Evolutionary conservation across 257 asterid genomes (phyloP), one percentile per base, ranked within the genome.

Genomic region (Fraxinus quadrangulata): DNA sequence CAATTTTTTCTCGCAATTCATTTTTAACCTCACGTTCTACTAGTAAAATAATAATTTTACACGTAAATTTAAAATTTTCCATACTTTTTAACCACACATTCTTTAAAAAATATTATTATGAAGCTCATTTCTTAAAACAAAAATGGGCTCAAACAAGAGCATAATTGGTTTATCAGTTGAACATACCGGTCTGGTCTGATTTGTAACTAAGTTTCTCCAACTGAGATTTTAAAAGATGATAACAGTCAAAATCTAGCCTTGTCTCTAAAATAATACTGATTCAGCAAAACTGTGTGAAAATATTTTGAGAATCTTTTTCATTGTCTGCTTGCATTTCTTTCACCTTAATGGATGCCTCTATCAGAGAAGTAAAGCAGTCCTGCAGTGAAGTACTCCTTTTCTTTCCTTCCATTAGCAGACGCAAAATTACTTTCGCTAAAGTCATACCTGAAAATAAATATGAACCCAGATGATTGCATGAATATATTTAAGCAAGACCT

Each of bases 301-400:
- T 14, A 17, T 11, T 3, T 47, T 45, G 54, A 13, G 54, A 45
- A 45, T 79, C 86, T 56, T 73, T 84, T 56, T 79, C 86, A 77
- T 83, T 81, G 34, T 77, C 84, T 74, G 51, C 76, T 51, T 77
- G 79, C 70, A 78, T 19, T 78, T 80, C 85, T 77, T 77, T 67
- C 66, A 71, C 75, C 79, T 78, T 80, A 26, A 77, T 59, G 34
- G 81, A 75, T 56, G 82, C 83, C 73, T 80, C 83, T 82, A 85
- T 77, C 34, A 85, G 72, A 28, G 86, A 74, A 65, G 67, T 72
- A 74, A 82, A 23, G 39, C 83, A 77, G 77, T 75, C 83, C 54
- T 63, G 81, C 67, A 80, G 75, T 28, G 80, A 69, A 39, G 6
- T 40, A 68, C 75, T 17, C 23, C 69, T 67, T 17, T 66, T 79